These are phyloP conservation scores for Penicillium frequentans DNA, from an alignment of 2,329 filamentous ascomycete species.

Conservation along the genomic window DNA sequence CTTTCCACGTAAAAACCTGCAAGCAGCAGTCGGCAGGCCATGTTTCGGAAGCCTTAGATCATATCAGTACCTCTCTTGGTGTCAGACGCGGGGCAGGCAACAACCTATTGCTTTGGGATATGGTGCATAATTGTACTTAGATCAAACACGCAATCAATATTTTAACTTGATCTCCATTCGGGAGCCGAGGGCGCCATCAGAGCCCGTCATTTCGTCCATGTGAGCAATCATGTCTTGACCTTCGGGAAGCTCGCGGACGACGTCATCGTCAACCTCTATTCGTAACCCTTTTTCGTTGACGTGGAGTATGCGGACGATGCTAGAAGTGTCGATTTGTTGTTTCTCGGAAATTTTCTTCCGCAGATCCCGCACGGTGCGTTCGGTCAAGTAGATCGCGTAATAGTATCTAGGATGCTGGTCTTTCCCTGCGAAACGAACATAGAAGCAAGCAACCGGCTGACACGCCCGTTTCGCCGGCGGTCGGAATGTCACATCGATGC, in stretches of 20 bases:
- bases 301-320: constrained; percentile 70
- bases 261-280: constrained; percentile 87
- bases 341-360: constrained; percentile 72
- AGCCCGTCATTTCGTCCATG: constrained; percentile 57
- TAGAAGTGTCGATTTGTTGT: constrained; percentile 73
- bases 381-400: constrained; percentile 82
- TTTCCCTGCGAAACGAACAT: constrained; percentile 62
- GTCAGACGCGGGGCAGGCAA: too few species aligned
- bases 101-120: too few species aligned
- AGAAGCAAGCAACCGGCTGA: constrained; percentile 85
- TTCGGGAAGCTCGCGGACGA: constrained; percentile 78
- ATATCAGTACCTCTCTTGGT: too few species aligned
- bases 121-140: too few species aligned
- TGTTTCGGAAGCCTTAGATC: too few species aligned
- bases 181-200: constrained; percentile 13
- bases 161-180: constrained; percentile 55
- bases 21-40: too few species aligned
- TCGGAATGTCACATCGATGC: constrained; percentile 82
- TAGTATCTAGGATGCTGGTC: constrained; percentile 58
- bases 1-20: too few species aligned
- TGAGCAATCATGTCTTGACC: constrained; percentile 83
- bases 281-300: constrained; percentile 73
- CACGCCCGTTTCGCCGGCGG: constrained; percentile 70
- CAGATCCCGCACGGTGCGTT: constrained; percentile 74
- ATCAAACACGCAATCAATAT: constrained; percentile 34